Percentiles rank a stretch among this genome's conserved stretches.
These are phyloP conservation scores for Suillus americanus DNA, from an alignment of 768 basidiomycete genomes.

Conservation along the genomic window DNA sequence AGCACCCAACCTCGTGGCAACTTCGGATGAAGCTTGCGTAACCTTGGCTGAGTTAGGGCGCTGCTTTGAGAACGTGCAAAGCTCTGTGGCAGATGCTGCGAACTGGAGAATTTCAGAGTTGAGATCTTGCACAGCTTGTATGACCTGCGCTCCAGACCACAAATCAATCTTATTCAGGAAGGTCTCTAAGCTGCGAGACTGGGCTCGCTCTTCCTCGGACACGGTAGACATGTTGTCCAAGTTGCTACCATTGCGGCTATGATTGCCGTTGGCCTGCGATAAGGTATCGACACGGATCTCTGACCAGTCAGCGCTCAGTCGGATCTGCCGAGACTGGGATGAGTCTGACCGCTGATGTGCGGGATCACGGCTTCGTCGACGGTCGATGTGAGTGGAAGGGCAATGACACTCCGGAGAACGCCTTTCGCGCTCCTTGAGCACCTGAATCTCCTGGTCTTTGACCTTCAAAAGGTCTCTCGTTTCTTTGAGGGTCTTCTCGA, in stretches of 20 bases:
- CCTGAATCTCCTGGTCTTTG: slow-evolving; percentile 62
- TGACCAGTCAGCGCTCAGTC: slow-evolving; percentile 33
- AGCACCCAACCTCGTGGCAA: slow-evolving; percentile 61
- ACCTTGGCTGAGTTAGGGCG: slow-evolving; percentile 40
- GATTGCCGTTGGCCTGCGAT: slow-evolving; percentile 16
- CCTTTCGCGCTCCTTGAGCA: slow-evolving; percentile 42
- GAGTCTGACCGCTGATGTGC: slow-evolving; percentile 30
- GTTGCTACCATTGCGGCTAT: slow-evolving; percentile 14
- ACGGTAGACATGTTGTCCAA: slow-evolving; percentile 31
- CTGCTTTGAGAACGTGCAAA: slow-evolving; percentile 51
- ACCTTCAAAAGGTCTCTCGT: slow-evolving; percentile 57
- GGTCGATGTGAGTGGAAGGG: slow-evolving; percentile 23
- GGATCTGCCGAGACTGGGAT: slow-evolving; percentile 29
- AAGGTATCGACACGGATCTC: slow-evolving; percentile 22
- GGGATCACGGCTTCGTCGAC: slow-evolving; percentile 29
- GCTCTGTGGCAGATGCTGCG: slow-evolving; percentile 71
- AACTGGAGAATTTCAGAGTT: slow-evolving; percentile 83
- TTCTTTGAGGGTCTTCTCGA: slow-evolving; percentile 66
- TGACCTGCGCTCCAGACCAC: slow-evolving; percentile 77
- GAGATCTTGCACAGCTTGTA: slow-evolving; percentile 77
- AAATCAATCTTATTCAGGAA: slow-evolving; percentile 73
- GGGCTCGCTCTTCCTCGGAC: slow-evolving; percentile 56
- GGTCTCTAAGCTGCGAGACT: slow-evolving; percentile 56
- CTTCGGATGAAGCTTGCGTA: slow-evolving; percentile 56
- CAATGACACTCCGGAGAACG: slow-evolving; percentile 24